Evolutionary conservation across 495 filamentous ascomycete genomes (phyloP).

Genomic region (Xeromyces bisporus): DNA sequence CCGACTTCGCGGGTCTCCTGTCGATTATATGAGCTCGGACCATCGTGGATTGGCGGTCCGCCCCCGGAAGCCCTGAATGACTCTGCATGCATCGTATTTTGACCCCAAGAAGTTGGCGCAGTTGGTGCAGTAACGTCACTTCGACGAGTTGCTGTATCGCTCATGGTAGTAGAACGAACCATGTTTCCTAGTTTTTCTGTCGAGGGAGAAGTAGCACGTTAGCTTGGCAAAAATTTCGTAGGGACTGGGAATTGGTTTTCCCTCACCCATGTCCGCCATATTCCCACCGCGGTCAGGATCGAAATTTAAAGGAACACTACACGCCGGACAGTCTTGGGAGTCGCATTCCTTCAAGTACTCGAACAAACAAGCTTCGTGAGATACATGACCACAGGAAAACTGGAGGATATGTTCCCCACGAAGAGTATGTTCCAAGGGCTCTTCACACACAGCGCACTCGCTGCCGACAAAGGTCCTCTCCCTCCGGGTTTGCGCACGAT

Average conservation of each 20-base stretch:
- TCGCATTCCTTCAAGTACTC: constrained; percentile 95
- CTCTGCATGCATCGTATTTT: constrained; percentile 29
- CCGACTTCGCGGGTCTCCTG: constrained; percentile 41
- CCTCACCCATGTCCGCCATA: constrained; percentile 81
- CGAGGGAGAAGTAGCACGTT: too few species aligned
- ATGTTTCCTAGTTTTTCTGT: constrained; percentile 91
- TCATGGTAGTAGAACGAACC: constrained; percentile 66
- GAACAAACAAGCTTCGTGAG: constrained; percentile 98
- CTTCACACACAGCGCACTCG: constrained; percentile 92
- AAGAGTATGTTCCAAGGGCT: constrained; percentile 90
- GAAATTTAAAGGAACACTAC: constrained; percentile 79
- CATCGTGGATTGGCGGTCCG: constrained; percentile 17
- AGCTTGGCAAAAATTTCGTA: too few species aligned
- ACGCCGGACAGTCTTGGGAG: constrained; percentile 86
- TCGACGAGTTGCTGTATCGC: constrained; percentile 35
- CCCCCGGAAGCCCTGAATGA: constrained; percentile 31
- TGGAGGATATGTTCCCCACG: constrained; percentile 90
- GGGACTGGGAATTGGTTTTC: constrained; percentile 1
- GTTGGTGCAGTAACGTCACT: constrained; percentile 38
- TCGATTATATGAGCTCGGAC: constrained; percentile 26
- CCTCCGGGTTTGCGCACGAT: constrained; percentile 63
- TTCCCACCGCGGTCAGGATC: constrained; percentile 94
- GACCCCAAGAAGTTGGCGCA: constrained; percentile 39
- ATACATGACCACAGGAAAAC: constrained; percentile 89
- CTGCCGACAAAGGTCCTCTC: constrained; percentile 92